Evolutionary conservation across 768 basidiomycete genomes (phyloP).

Genomic region (button mushroom (Agaricus bisporus)): DNA sequence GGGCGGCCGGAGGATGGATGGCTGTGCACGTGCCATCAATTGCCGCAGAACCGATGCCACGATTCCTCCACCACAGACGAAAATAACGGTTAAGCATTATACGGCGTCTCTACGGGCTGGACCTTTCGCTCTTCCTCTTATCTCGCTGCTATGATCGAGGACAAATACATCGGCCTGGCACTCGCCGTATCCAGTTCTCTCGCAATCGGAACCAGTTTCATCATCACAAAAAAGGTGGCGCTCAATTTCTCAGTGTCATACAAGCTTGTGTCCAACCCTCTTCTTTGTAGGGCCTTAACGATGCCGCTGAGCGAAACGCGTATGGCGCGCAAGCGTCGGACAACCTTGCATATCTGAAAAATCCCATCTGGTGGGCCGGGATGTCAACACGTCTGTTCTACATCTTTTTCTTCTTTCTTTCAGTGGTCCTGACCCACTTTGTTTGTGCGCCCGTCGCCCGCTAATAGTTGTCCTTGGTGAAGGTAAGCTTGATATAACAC

Average conservation of each 20-base stretch:
- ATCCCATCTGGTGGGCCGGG: conserved; percentile 97
- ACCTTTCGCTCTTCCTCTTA: conserved; percentile 6
- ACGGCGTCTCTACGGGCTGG: background rate
- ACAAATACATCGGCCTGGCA: conserved; percentile 91
- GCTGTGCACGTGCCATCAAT: conserved; percentile 9
- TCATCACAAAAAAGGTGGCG: conserved; percentile 89
- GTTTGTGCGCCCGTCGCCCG: conserved; percentile 1
- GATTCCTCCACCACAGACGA: background rate
- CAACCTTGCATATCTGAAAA: conserved; percentile 78
- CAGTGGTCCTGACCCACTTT: background rate
- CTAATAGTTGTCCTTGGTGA: conserved; percentile 84
- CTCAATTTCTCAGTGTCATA: background rate
- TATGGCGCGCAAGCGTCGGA: conserved; percentile 66
- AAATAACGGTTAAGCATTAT: background rate
- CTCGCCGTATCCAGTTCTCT: conserved; percentile 82
- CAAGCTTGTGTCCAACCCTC: background rate
- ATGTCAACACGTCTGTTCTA: conserved; percentile 76
- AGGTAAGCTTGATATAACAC: conserved; percentile 39
- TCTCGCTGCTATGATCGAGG: conserved; percentile 61
- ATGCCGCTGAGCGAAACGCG: conserved; percentile 53
- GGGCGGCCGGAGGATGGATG: background rate
- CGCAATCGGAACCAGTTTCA: conserved; percentile 93
- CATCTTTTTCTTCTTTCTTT: conserved; percentile 5
- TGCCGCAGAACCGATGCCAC: conserved; percentile 1
- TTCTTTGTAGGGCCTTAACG: conserved; percentile 71